A percentile compares a stretch with the other conserved stretches of the same genome.
Conservation (phyloP, 208 protist species). For the Leishmania gerbilli region DNA sequence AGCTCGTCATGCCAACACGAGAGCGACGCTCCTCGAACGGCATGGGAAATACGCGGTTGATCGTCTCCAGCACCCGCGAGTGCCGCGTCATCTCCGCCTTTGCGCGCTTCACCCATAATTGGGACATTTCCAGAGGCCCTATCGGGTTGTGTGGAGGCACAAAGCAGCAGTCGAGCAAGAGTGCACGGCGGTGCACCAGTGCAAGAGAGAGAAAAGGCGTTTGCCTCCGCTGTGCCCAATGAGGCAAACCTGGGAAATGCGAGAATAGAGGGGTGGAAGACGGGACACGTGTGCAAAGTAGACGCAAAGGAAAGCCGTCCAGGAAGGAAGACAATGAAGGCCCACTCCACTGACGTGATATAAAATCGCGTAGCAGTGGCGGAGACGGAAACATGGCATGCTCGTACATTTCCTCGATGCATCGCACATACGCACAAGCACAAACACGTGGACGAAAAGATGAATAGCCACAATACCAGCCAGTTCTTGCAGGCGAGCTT, state of each 20-base stretch:
- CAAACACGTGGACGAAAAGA: neutral
- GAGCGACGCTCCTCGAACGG: conserved; percentile 87
- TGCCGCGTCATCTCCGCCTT: conserved; percentile 86
- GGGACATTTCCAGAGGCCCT: conserved; percentile 52
- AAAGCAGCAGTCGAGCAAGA: neutral
- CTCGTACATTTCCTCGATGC: neutral
- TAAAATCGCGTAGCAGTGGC: neutral
- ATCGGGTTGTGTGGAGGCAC: neutral
- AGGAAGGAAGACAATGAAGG: neutral
- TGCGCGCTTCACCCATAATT: conserved; percentile 88
- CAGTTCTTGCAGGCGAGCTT: neutral
- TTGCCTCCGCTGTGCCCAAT: neutral
- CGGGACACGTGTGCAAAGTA: neutral
- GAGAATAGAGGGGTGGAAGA: neutral
- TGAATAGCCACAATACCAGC: neutral
- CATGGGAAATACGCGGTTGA: conserved; percentile 86
- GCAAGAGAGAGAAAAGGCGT: neutral
- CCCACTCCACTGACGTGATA: neutral
- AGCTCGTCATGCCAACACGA: conserved; percentile 84
- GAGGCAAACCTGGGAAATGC: neutral
- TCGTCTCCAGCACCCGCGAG: conserved; percentile 76
- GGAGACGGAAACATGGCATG: neutral
- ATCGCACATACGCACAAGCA: neutral
- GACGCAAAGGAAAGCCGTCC: neutral
- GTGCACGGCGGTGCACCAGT: neutral